These are phyloP conservation scores for Rhazya stricta DNA, from an alignment of 257 asterid genomes.

Conservation along the genomic window DNA sequence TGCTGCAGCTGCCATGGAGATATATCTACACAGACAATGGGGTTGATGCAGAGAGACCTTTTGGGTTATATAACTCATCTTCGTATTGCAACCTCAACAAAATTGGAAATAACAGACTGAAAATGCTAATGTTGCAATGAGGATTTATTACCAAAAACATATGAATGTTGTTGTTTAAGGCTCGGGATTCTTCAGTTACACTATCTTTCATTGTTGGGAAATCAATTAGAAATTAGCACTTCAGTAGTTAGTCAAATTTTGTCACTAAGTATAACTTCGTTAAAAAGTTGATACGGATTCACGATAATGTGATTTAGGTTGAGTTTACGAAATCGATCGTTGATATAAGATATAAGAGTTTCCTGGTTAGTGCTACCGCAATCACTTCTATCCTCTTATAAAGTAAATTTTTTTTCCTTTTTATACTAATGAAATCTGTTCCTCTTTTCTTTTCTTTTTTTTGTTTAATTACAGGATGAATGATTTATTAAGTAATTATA, in stretches of 20 bases:
- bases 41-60: neutral
- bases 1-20: constrained; percentile 1
- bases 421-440: too few species aligned
- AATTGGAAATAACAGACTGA: neutral
- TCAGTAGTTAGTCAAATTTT: neutral
- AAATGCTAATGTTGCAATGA: neutral
- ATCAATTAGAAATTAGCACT: neutral
- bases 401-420: too few species aligned
- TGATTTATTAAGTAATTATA: too few species aligned
- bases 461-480: too few species aligned
- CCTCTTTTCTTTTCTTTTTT: too few species aligned
- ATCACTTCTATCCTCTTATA: too few species aligned
- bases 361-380: too few species aligned
- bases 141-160: constrained; percentile 1
- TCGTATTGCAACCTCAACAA: neutral
- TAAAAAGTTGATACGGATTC: too few species aligned
- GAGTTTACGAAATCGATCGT: too few species aligned
- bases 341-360: too few species aligned
- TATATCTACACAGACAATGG: neutral
- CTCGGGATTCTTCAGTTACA: constrained; percentile 5
- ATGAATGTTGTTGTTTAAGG: neutral
- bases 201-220: neutral
- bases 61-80: neutral
- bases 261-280: neutral
- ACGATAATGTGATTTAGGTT: too few species aligned